These are phyloP conservation scores for Carex myosuroides DNA, from an alignment of 176 grass and related monocot genomes.

Conservation along the genomic window DNA sequence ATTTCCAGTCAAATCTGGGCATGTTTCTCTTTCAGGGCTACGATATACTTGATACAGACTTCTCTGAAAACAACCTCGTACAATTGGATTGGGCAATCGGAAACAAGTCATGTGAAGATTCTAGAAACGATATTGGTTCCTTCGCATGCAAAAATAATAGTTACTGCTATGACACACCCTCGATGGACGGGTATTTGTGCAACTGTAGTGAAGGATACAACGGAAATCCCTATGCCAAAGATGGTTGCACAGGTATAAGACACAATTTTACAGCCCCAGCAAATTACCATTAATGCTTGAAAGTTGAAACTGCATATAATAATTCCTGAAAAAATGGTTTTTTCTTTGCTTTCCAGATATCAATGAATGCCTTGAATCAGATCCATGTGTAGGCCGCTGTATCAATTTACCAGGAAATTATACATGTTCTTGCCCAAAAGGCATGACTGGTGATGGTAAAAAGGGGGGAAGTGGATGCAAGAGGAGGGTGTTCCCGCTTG, in stretches of 20 bases:
- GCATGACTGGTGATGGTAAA: neutral
- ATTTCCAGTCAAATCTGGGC: neutral
- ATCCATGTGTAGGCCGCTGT: neutral
- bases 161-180: neutral
- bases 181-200: constrained; percentile 7
- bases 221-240: constrained; percentile 23
- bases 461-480: constrained; percentile 3
- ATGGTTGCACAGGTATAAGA: constrained; percentile 24
- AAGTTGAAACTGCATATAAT: neutral
- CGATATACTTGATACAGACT: too few relatives aligned
- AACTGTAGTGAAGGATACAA: constrained; percentile 12
- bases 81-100: neutral
- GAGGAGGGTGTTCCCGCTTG: neutral
- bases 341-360: constrained; percentile 4
- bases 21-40: neutral
- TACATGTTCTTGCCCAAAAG: neutral
- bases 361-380: neutral
- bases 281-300: neutral
- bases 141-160: constrained; percentile 9
- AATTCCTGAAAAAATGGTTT: neutral
- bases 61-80: neutral
- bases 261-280: neutral
- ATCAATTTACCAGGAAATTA: neutral
- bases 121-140: neutral
- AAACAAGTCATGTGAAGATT: neutral